Conservation (phyloP, 257 asterid species). For the Gentiana dahurica region DNA sequence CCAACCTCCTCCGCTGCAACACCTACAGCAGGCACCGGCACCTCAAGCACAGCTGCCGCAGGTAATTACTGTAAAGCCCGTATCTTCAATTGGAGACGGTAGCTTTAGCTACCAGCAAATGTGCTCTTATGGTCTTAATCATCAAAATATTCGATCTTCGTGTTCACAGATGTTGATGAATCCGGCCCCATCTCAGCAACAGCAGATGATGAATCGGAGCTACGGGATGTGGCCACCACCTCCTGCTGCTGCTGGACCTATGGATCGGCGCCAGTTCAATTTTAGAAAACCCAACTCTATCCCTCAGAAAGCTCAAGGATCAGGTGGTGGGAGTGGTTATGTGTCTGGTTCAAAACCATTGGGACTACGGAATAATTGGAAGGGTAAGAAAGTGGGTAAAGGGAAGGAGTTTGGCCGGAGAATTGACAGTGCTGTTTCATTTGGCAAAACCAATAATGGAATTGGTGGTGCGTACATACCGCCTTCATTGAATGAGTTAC, state of each 20-base stretch:
- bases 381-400: slow-evolving; percentile 48
- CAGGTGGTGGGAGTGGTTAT: slow-evolving; percentile 4
- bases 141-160: not conserved
- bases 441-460: slow-evolving; percentile 24
- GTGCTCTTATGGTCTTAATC: slow-evolving; percentile 1
- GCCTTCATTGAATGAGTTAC: slow-evolving; percentile 57
- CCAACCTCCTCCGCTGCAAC: slow-evolving; percentile 10
- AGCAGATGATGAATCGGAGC: slow-evolving; percentile 37
- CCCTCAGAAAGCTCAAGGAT: slow-evolving; percentile 5
- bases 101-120: not conserved
- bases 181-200: slow-evolving; percentile 17
- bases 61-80: slow-evolving; percentile 9
- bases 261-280: slow-evolving; percentile 26
- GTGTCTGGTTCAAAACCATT: slow-evolving; percentile 22
- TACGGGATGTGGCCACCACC: slow-evolving; percentile 58
- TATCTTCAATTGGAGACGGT: not conserved
- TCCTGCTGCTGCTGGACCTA: slow-evolving; percentile 15
- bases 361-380: slow-evolving; percentile 71
- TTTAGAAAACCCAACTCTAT: slow-evolving; percentile 45
- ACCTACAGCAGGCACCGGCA: slow-evolving; percentile 11
- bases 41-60: slow-evolving; percentile 22
- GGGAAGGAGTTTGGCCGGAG: slow-evolving; percentile 36
- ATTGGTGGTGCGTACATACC: slow-evolving; percentile 47
- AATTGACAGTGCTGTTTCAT: slow-evolving; percentile 23
- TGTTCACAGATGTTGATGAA: slow-evolving; percentile 38